Base-by-base conservation (phyloP, 1,139 yeast genomes). In the Kluyveromyces marxianus region DNA sequence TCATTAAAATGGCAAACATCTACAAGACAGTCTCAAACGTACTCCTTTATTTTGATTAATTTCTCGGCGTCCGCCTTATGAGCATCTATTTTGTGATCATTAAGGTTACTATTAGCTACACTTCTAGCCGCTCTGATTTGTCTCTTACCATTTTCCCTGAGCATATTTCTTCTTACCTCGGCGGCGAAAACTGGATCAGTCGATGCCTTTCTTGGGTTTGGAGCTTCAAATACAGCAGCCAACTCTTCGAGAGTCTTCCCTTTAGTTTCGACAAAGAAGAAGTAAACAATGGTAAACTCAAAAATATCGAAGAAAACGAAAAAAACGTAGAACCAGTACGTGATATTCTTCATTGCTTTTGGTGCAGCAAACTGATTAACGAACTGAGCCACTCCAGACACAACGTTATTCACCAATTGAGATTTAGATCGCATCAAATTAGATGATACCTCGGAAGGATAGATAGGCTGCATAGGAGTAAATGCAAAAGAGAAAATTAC, bases 221-320 rank as follows among this genome's bases (percentile, higher is more conserved):
- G 41, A 39, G 41, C 41, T 28, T 39, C 41, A 28, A 39, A 39
- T 7, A 39, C 34, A 10, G 25, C 41, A 10, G 14, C 41, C n/a
- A 39, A 32, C 58, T 81, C 83, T 65, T 82, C 88, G 62, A 82
- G 71, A 24, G 81, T 69, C 51, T 79, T 70, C 48, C 85, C 86
- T 65, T 76, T 76, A 46, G 88, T 82, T 66, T 81, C 86, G 54
- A 77, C 80, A 48, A 82, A 78, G 53, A 71, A 70, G 61, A 79
- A 76, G 69, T 71, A 80, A 48, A 78, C 82, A 52, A 39, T 30
- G 10, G 24, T 5, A 28, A 39, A 39, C 21, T 39, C 35, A 14
- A 39, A 39, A 8, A 39, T 39, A n/a, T 39, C 41, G 21, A 39
- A 39, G 35, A 39, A 39, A 21, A 31, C 41, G 35, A 30, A 39